Base-by-base conservation (phyloP, 1,284 basidiomycete genomes). In the Trichosporon coremiiforme region DNA sequence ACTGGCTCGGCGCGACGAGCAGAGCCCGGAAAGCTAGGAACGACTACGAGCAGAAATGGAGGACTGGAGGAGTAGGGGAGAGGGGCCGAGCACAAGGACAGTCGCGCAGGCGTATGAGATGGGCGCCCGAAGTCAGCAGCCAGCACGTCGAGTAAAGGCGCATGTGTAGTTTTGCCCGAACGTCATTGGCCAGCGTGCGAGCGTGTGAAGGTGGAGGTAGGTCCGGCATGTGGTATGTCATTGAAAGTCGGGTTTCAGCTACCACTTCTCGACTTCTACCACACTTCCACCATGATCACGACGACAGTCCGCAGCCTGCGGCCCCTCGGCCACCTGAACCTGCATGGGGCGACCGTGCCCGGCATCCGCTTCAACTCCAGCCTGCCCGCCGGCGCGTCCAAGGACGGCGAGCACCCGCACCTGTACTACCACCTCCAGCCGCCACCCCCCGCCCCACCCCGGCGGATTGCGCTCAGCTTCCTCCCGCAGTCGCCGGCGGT, bases 391-490 rank as follows among this genome's bases (percentile, higher is more conserved):
- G 66, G 64, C 47, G 36, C 64, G 47, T 55, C 68, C 15, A 65
- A 53, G 31, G 80, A 82, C 72, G 77, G 77, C 3, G 74, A 71
- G 12, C 80, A 83, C 68, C 76, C 78, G 13, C 73, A 80, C 70
- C 75, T 83, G 17, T 75, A 78, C 73, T 83, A 82, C 71, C 81
- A 82, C 70, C 68, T 65, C 8, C 20, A 29, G 7, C 66, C 64
- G 55, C 60, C 66, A 9, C 22, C 68, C 17, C 38, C 67, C 0
- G 4, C 62, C 9, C 2, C 36, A 4, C 68, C 72, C 1, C 3
- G 17, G 31, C n/a, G 20, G 0, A 67, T 75, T 33, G 73, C 74
- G 1, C 73, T 83, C 8, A 79, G 78, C 6, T 82, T 79, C 73
- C 74, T 83, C 9, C 75, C 79, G 25, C 38, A 60, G n/a, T 35